Percentiles rank a stretch among this genome's conserved stretches.
Conservation (phyloP, 2,329 filamentous ascomycete species). For the Fusarium subtropicale region DNA sequence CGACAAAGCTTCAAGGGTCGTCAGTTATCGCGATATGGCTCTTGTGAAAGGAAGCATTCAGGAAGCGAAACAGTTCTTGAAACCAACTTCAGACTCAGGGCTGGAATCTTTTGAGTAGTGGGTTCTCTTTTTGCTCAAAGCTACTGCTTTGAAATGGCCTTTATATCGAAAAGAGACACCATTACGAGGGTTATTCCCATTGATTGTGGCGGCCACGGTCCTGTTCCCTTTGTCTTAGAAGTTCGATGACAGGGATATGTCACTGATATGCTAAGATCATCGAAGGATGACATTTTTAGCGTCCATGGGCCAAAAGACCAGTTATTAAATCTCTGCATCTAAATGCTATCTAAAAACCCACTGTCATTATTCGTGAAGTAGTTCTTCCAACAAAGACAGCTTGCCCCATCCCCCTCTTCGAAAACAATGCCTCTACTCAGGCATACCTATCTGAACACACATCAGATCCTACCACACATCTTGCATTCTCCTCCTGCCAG, state of each 20-base stretch:
- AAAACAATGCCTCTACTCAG: background rate
- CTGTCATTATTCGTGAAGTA: background rate
- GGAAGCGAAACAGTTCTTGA: background rate
- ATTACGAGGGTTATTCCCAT: background rate
- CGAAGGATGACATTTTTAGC: background rate
- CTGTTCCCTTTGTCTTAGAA: background rate
- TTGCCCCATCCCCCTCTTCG: background rate
- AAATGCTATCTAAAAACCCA: background rate
- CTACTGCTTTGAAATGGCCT: background rate
- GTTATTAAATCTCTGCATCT: background rate
- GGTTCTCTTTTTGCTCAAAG: background rate
- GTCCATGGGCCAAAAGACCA: background rate
- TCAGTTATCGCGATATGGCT: background rate
- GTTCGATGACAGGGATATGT: background rate
- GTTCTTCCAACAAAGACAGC: background rate
- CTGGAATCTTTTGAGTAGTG: background rate
- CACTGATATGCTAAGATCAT: background rate
- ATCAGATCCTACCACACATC: conserved; percentile 14
- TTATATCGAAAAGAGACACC: background rate
- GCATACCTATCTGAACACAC: background rate
- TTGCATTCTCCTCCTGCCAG: conserved; percentile 32
- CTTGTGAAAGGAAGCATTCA: background rate
- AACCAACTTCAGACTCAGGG: background rate
- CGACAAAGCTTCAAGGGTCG: background rate
- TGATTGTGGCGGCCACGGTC: background rate